A percentile compares a stretch with the other conserved stretches of the same genome.
Conservation (phyloP, 2,329 filamentous ascomycete species). For the Calonectria ilicicola region DNA sequence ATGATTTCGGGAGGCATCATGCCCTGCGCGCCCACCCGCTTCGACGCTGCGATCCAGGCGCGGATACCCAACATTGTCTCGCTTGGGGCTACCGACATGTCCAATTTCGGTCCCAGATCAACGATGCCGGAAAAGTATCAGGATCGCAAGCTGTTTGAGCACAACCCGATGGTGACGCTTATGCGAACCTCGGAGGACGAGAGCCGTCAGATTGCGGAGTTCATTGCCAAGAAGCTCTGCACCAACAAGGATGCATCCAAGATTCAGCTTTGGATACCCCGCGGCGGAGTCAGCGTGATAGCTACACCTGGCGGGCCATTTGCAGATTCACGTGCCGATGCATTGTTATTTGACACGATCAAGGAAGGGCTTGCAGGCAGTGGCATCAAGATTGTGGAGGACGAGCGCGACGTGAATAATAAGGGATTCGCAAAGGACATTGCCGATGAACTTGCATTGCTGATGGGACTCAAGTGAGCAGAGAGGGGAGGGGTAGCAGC, state of each 20-base stretch:
- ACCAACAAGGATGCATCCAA: neutral
- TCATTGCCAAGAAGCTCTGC: neutral
- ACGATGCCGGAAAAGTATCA: conserved; percentile 4
- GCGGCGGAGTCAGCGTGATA: neutral
- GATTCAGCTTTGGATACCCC: neutral
- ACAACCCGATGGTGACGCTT: neutral
- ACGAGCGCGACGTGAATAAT: neutral
- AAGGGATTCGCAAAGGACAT: neutral
- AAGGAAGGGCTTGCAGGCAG: neutral
- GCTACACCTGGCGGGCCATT: neutral
- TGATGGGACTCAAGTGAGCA: neutral
- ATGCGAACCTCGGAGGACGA: conserved; percentile 3
- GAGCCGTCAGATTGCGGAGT: conserved; percentile 2
- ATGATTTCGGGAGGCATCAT: conserved; percentile 8
- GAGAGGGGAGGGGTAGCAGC: too few relatives aligned
- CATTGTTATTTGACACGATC: neutral
- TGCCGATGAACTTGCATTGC: neutral
- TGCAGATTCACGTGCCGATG: neutral
- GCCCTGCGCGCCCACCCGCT: neutral
- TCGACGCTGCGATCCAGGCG: neutral
- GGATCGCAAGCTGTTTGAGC: neutral
- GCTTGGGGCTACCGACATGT: neutral
- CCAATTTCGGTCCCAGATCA: neutral
- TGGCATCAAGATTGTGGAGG: neutral
- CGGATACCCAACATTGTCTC: neutral